A percentile compares a stretch with the other conserved stretches of the same genome.
These are phyloP conservation scores for Gossypium raimondii DNA, from an alignment of 345 rosid species.

Conservation along the genomic window DNA sequence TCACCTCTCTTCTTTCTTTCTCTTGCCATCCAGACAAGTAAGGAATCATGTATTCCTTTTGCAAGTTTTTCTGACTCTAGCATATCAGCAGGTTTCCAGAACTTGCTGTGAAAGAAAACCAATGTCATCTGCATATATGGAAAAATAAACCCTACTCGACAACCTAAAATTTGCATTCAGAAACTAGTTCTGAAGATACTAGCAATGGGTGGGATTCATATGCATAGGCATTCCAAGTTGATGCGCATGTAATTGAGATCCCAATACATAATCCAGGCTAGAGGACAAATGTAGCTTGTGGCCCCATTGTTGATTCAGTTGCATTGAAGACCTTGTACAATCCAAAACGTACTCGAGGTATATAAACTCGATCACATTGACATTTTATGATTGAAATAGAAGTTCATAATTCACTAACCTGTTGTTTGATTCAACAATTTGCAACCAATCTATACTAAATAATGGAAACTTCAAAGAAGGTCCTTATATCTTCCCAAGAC, in stretches of 20 bases:
- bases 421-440: background rate
- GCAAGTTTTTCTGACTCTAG: too few species aligned
- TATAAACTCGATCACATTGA: too few species aligned
- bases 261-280: constrained; percentile 65
- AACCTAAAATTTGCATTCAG: too few species aligned
- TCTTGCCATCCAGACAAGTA: too few species aligned
- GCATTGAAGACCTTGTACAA: constrained; percentile 49
- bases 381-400: background rate
- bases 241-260: constrained; percentile 35
- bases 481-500: constrained; percentile 45
- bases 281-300: constrained; percentile 81
- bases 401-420: background rate
- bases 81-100: too few species aligned
- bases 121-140: too few species aligned
- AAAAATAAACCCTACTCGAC: too few species aligned
- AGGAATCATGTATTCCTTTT: too few species aligned
- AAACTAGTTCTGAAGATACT: background rate
- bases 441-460: constrained; percentile 48
- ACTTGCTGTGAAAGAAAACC: too few species aligned
- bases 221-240: constrained; percentile 39
- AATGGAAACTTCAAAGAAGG: constrained; percentile 81
- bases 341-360: constrained; percentile 36
- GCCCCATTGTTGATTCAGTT: constrained; percentile 71
- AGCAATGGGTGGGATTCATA: background rate
- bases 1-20: too few species aligned